Evolutionary conservation across 1,139 yeast genomes (phyloP).

Genomic region (Kodamaea sp.): DNA sequence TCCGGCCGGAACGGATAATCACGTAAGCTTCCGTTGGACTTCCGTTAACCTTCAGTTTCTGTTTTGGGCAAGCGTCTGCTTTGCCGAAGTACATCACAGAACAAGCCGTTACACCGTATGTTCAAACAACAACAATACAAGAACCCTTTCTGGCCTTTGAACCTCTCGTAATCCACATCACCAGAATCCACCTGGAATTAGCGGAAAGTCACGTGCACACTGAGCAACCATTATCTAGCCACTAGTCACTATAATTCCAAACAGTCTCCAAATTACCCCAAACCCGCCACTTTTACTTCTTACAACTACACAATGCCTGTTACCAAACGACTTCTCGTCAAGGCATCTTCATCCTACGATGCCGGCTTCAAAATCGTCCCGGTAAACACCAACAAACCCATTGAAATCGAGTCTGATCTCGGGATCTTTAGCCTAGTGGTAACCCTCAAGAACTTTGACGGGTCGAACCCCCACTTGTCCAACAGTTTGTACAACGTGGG

Average conservation of each 20-base stretch:
- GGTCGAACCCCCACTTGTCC: conserved; percentile 38
- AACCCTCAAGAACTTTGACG: conserved; percentile 48
- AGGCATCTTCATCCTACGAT: conserved; percentile 34
- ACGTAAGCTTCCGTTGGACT: too few relatives aligned
- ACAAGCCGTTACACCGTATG: too few relatives aligned
- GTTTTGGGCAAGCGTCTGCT: too few relatives aligned
- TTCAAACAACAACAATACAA: too few relatives aligned
- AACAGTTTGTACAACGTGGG: conserved; percentile 38
- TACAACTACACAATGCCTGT: conserved; percentile 12
- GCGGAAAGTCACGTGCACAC: not conserved
- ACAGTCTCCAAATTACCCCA: too few relatives aligned
- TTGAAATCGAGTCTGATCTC: conserved; percentile 36
- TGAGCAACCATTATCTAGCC: not conserved
- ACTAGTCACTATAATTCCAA: too few relatives aligned
- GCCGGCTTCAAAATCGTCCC: conserved; percentile 39
- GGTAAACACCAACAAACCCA: conserved; percentile 41
- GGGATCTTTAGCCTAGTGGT: conserved; percentile 44
- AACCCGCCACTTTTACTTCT: not conserved
- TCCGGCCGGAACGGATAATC: too few relatives aligned
- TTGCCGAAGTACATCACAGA: too few relatives aligned
- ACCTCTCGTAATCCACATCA: too few relatives aligned
- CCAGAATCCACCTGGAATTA: too few relatives aligned
- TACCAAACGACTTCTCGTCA: conserved; percentile 38
- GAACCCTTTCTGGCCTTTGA: too few relatives aligned
- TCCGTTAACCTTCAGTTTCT: too few relatives aligned